Evolutionary conservation across 108 stramenopile species (phyloP), one percentile per base, ranked within the genome.

Genomic region (Stephanodiscus triporus): DNA sequence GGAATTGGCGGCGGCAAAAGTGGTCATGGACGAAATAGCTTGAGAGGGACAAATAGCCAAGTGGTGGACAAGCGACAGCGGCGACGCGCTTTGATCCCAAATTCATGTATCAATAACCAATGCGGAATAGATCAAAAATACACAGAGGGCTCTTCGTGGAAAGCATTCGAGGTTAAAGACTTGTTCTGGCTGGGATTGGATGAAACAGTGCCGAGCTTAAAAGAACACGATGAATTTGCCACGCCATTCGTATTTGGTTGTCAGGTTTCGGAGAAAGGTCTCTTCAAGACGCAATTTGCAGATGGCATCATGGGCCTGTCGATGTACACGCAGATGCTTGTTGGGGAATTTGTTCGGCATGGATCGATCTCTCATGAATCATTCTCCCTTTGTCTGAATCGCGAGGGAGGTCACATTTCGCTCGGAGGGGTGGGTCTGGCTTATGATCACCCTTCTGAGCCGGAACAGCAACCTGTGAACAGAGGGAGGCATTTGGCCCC

Each of bases 221-320:
- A 32, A 50, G 69, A 76, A 45, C 71, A 79, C 43, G 36, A 36
- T 22, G 30, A 37, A 73, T 57, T 77, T 27, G 80, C 92, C 3
- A 57, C 92, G 11, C 79, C 85, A 6, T 94, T 97, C 79, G 78
- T 91, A 34, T 99, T 99, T 84, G 98, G 97, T 4, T 99, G 98
- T 77, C 96, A 97, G 73, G 87, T 88, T 10, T 72, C 76, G 32
- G 88, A 93, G 62, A 84, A 86, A 36, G 98, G 98, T 8, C 76
- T 97, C 26, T 97, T 99, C 79, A 73, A 76, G 45, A 91, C 87
- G 26, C 98, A 99, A 78, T 93, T 92, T 65, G 98, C 96, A 22
- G 92, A 97, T 81, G 98, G 98, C 19, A 99, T 99, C 57, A 92
- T 99, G 82, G 98, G 98, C 16, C 63, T 99, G 68, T 82, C 78